Evolutionary conservation across 2,329 filamentous ascomycete genomes (phyloP).

Genomic region (Laburnicola sp.): DNA sequence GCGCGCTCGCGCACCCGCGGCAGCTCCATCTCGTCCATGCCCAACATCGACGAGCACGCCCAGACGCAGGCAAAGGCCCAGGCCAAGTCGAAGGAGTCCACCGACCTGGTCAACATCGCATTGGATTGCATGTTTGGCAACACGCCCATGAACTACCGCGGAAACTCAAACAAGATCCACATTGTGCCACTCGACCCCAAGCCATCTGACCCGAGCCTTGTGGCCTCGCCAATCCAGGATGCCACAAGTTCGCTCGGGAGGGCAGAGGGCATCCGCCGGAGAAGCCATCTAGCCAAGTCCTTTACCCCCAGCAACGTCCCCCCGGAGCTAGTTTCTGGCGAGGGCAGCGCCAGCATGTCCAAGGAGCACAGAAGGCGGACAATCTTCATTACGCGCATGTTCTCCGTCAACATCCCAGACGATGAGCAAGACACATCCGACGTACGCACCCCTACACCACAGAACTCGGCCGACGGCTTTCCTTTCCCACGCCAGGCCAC

Average conservation of each 20-base stretch:
- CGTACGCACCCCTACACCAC: conserved; percentile 45
- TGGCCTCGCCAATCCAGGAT: conserved; percentile 60
- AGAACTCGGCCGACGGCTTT: conserved; percentile 50
- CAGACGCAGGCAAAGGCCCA: conserved; percentile 37
- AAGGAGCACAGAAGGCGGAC: conserved; percentile 56
- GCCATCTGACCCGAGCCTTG: conserved; percentile 44
- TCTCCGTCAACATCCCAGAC: conserved; percentile 67
- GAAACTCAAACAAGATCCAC: conserved; percentile 77
- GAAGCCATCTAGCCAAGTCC: conserved; percentile 71
- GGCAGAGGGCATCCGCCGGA: conserved; percentile 61
- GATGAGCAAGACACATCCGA: conserved; percentile 42
- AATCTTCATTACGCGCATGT: conserved; percentile 74
- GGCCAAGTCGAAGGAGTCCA: conserved; percentile 61
- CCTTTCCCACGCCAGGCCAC: conserved; percentile 59
- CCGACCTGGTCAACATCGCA: conserved; percentile 71
- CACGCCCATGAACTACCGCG: conserved; percentile 75
- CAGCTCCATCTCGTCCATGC: conserved; percentile 47
- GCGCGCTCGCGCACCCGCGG: conserved; percentile 43
- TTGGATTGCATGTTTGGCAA: conserved; percentile 80
- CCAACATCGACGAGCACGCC: conserved; percentile 47
- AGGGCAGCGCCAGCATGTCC: conserved; percentile 23
- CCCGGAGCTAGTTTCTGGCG: conserved; percentile 30
- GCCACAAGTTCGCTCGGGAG: conserved; percentile 68
- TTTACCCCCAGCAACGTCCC: conserved; percentile 56
- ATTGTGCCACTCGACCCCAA: conserved; percentile 66